A percentile compares a stretch with the other conserved stretches of the same genome.
These are phyloP conservation scores for Coniferiporia weirii DNA, from an alignment of 1,284 basidiomycete species.

Conservation along the genomic window DNA sequence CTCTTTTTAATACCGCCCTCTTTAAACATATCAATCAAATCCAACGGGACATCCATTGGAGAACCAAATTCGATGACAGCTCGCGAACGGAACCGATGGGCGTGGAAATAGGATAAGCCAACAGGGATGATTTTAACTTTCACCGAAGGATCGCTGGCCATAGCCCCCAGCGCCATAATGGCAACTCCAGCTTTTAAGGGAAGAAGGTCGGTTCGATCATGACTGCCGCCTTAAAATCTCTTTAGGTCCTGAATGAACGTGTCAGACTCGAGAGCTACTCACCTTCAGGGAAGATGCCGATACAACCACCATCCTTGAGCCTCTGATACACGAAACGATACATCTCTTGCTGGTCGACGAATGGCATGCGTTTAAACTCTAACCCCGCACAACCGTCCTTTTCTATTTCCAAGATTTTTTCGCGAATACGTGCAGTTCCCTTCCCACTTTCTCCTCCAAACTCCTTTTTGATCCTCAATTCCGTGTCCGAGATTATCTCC, in stretches of 20 bases:
- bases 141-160: constrained; percentile 85
- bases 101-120: constrained; percentile 93
- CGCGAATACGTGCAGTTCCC: constrained; percentile 63
- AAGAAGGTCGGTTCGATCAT: constrained; percentile 91
- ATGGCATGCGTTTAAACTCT: constrained; percentile 74
- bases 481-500: constrained; percentile 87
- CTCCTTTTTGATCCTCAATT: constrained; percentile 82
- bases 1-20: constrained; percentile 86
- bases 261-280: constrained; percentile 18
- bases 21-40: constrained; percentile 88
- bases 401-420: constrained; percentile 56
- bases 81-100: constrained; percentile 90
- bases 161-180: constrained; percentile 96
- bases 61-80: constrained; percentile 97
- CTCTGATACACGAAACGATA: constrained; percentile 91
- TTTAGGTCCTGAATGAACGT: constrained; percentile 7
- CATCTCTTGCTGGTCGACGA: constrained; percentile 92
- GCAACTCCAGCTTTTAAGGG: constrained; percentile 96
- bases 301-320: constrained; percentile 82
- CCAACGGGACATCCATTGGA: constrained; percentile 83
- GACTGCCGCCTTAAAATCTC: constrained; percentile 73
- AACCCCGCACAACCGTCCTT: constrained; percentile 55
- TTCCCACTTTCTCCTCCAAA: constrained; percentile 83
- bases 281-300: constrained; percentile 98
- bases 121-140: constrained; percentile 93